Percentiles rank a stretch among this genome's conserved stretches.
Conservation (phyloP, 2,329 filamentous ascomycete genomes). For the Trichoderma asperellum region DNA sequence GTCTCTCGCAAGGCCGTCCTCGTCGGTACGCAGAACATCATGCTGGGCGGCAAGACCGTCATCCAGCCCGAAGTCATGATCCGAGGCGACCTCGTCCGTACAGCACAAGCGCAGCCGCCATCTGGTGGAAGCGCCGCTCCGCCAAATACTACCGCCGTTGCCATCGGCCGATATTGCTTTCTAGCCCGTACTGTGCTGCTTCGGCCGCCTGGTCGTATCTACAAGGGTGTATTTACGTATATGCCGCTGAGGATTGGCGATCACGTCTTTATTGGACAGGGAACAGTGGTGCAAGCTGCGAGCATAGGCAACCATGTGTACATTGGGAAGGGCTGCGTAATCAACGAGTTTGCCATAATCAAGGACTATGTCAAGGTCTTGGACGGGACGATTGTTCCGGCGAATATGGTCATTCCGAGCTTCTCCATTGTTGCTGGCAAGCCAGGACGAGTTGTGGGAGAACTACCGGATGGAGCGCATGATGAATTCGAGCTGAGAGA, state of each 20-base stretch:
- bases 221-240: slow-evolving; percentile 77
- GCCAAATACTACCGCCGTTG: slow-evolving; percentile 69
- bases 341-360: slow-evolving; percentile 87
- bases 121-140: slow-evolving; percentile 44
- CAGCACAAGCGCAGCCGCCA: slow-evolving; percentile 49
- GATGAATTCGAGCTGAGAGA: slow-evolving; percentile 68
- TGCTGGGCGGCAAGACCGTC: slow-evolving; percentile 92
- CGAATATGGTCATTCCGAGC: slow-evolving; percentile 89
- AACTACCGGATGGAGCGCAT: slow-evolving; percentile 72
- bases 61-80: slow-evolving; percentile 96
- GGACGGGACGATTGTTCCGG: slow-evolving; percentile 80
- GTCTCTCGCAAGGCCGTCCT: slow-evolving; percentile 90
- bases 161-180: slow-evolving; percentile 90
- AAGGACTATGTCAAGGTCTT: slow-evolving; percentile 92
- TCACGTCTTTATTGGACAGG: slow-evolving; percentile 85
- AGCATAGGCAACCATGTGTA: slow-evolving; percentile 83
- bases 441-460: slow-evolving; percentile 79
- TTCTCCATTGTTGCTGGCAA: slow-evolving; percentile 88
- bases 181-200: slow-evolving; percentile 78
- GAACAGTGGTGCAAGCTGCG: slow-evolving; percentile 79
- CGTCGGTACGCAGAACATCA: slow-evolving; percentile 96
- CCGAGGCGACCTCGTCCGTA: slow-evolving; percentile 80
- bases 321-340: slow-evolving; percentile 74
- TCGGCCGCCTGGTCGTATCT: slow-evolving; percentile 79
- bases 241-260: slow-evolving; percentile 92